Conservation (phyloP, 768 basidiomycete genomes). For the Amanita jacksonii region DNA sequence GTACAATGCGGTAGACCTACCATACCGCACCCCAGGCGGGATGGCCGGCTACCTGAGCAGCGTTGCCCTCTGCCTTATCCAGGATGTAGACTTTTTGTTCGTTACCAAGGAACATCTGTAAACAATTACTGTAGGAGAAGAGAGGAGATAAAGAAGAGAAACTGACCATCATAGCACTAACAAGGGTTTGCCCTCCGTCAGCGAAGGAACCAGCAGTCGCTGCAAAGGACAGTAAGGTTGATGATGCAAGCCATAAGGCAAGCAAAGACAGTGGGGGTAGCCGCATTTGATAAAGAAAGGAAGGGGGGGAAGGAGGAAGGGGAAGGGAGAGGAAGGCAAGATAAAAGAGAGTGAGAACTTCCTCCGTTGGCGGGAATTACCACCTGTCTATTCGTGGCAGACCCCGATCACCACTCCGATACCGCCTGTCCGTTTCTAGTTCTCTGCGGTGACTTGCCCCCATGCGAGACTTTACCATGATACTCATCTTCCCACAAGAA, state of each 20-base stretch:
- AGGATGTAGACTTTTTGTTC: slow-evolving; percentile 65
- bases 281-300: slow-evolving; percentile 2
- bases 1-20: neutral
- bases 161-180: slow-evolving; percentile 32
- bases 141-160: neutral
- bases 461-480: too few relatives aligned
- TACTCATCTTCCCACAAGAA: too few relatives aligned
- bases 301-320: neutral
- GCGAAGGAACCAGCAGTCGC: slow-evolving; percentile 25
- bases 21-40: slow-evolving; percentile 44
- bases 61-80: slow-evolving; percentile 73
- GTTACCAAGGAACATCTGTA: slow-evolving; percentile 60
- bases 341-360: too few relatives aligned
- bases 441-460: too few relatives aligned
- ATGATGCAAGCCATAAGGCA: slow-evolving; percentile 18
- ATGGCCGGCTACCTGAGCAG: slow-evolving; percentile 43
- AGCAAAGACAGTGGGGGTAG: slow-evolving; percentile 14
- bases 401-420: too few relatives aligned
- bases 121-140: neutral
- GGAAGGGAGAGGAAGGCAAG: neutral
- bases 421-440: too few relatives aligned
- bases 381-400: too few relatives aligned
- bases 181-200: slow-evolving; percentile 25
- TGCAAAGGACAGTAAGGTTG: slow-evolving; percentile 16
- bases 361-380: too few relatives aligned